phyloP scores from a whole-genome alignment of 1,284 basidiomycete genomes.

The Tylopilus orsonianus region DNA sequence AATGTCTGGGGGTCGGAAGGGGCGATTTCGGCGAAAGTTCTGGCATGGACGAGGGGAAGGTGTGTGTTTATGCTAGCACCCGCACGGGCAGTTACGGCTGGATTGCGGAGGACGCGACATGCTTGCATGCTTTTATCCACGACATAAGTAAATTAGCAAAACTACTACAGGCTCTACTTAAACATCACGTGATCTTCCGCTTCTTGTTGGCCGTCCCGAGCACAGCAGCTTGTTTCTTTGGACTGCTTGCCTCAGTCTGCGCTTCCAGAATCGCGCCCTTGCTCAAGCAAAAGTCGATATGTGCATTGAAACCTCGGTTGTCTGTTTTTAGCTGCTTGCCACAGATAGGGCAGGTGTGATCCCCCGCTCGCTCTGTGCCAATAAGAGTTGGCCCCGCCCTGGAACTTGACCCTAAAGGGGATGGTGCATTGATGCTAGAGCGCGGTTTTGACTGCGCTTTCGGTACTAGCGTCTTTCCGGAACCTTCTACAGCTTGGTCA shows the following conservation, averaged over 20 bases:
- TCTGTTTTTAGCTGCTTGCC: slow-evolving; percentile 53
- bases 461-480: slow-evolving; percentile 3
- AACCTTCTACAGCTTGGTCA: slow-evolving; percentile 22
- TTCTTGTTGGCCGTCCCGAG: slow-evolving; percentile 14
- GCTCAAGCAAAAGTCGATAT: slow-evolving; percentile 78
- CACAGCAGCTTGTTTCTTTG: slow-evolving; percentile 20
- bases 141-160: slow-evolving; percentile 1
- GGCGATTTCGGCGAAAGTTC: background rate
- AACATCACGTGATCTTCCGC: slow-evolving; percentile 29
- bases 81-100: slow-evolving; percentile 5
- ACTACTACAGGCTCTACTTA: background rate
- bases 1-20: too few species aligned
- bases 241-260: slow-evolving; percentile 42
- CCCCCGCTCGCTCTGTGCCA: slow-evolving; percentile 6
- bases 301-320: slow-evolving; percentile 68
- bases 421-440: slow-evolving; percentile 1
- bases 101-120: slow-evolving; percentile 28
- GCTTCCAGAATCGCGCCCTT: slow-evolving; percentile 68
- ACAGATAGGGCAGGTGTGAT: slow-evolving; percentile 64
- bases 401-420: background rate
- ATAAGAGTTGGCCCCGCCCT: slow-evolving; percentile 7
- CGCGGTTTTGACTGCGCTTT: slow-evolving; percentile 19
- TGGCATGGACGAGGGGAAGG: background rate
- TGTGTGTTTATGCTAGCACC: background rate
- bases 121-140: slow-evolving; percentile 27